Conservation (phyloP, 208 protist genomes). For the Naegleria fowleri region DNA sequence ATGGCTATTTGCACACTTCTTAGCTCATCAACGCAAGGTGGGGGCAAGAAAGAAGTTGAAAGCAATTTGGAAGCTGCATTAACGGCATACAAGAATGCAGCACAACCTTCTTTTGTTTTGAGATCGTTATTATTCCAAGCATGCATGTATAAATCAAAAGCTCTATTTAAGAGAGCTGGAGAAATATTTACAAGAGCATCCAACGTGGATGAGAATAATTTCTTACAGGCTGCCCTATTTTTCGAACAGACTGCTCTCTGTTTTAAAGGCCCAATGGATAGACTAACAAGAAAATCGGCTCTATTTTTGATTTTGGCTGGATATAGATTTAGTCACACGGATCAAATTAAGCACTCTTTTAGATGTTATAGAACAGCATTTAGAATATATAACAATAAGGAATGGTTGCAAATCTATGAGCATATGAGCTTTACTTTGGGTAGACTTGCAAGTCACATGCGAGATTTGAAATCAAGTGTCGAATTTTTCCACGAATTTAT, state of each 20-base stretch:
- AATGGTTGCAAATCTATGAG: conserved; percentile 7
- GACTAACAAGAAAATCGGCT: conserved; percentile 8
- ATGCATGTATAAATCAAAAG: background rate
- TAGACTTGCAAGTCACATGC: background rate
- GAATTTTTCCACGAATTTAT: background rate
- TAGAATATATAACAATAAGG: background rate
- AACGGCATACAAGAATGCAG: background rate
- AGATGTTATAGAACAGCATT: conserved; percentile 15
- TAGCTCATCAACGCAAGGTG: background rate
- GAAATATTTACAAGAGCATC: background rate
- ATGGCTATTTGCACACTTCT: background rate
- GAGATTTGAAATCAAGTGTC: background rate
- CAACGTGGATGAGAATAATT: background rate
- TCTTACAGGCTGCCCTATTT: background rate
- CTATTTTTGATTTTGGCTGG: conserved; percentile 17
- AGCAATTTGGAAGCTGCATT: background rate
- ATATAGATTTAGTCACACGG: background rate
- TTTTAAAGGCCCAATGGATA: background rate
- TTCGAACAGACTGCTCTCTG: conserved; percentile 24
- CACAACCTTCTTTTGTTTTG: background rate
- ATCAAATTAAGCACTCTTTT: background rate
- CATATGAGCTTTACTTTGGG: conserved; percentile 2
- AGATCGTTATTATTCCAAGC: background rate
- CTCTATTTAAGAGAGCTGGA: background rate
- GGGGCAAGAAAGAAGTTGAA: background rate